Evolutionary conservation across 495 filamentous ascomycete species (phyloP).

Genomic region (Lasiosphaeria hispida): DNA sequence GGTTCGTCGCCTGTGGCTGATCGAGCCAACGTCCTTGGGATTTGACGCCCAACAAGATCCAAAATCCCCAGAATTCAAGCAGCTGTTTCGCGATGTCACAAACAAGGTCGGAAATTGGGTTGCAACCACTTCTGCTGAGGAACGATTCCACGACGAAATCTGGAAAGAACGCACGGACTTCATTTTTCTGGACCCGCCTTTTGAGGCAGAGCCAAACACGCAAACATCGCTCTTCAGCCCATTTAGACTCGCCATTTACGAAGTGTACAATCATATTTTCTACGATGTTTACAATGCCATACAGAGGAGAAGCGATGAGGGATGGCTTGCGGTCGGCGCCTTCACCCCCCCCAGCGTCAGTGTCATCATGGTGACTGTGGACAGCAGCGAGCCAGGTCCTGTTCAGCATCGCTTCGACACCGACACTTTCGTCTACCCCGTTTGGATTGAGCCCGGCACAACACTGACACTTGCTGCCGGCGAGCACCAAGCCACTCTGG

Average conservation of each 20-base stretch:
- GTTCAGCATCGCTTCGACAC: background rate
- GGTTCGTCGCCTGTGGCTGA: slow-evolving; percentile 12
- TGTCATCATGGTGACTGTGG: slow-evolving; percentile 1
- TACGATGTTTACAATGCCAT: slow-evolving; percentile 9
- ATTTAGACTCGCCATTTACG: slow-evolving; percentile 9
- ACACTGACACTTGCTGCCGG: background rate
- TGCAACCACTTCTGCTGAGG: background rate
- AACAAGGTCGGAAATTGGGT: background rate
- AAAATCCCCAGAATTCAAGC: background rate
- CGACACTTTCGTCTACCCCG: slow-evolving; percentile 15
- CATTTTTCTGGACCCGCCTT: slow-evolving; percentile 10
- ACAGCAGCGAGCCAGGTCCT: background rate
- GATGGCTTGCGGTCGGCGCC: slow-evolving; percentile 7
- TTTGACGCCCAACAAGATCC: background rate
- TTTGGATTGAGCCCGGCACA: slow-evolving; percentile 9
- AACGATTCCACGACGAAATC: slow-evolving; percentile 4
- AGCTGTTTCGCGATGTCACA: background rate
- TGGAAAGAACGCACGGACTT: slow-evolving; percentile 8
- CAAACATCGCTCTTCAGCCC: slow-evolving; percentile 1
- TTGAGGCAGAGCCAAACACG: background rate
- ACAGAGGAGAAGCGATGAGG: background rate
- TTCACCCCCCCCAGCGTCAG: slow-evolving; percentile 15
- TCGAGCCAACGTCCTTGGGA: background rate
- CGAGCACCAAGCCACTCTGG: background rate
- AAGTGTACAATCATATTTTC: slow-evolving; percentile 14